A percentile compares a stretch with the other conserved stretches of the same genome.
Conservation (phyloP, 2,329 filamentous ascomycete species). For the Hirsutella minnesotensis region DNA sequence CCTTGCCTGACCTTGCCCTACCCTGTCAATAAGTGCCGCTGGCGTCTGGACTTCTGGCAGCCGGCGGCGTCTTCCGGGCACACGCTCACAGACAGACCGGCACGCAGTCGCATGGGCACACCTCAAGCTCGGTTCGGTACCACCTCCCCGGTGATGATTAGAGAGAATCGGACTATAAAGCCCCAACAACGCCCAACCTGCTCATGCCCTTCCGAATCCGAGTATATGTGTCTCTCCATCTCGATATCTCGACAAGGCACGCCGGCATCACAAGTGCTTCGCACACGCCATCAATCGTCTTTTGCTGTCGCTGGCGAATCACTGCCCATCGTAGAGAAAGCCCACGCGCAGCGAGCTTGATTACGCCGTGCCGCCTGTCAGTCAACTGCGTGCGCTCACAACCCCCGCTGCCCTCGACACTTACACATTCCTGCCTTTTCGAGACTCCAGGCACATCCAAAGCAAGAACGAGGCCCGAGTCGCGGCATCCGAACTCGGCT, state of each 20-base stretch:
- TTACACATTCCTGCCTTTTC: not conserved
- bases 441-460: no score
- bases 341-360: not conserved
- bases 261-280: not conserved
- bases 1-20: not conserved
- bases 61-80: not conserved
- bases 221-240: not conserved
- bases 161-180: slow-evolving; percentile 5
- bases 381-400: not conserved
- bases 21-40: not conserved
- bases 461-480: no score
- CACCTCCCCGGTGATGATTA: not conserved
- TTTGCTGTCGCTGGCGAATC: not conserved
- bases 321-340: not conserved
- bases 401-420: not conserved
- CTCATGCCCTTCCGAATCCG: not conserved
- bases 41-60: no score
- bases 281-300: slow-evolving; percentile 1
- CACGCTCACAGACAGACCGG: not conserved
- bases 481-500: no score
- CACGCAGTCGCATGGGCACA: not conserved
- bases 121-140: not conserved
- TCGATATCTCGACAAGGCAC: not conserved
- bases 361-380: not conserved
- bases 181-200: slow-evolving; percentile 3